Conservation (phyloP, 768 basidiomycete genomes). For the Tubosaeta brunneosetosa region DNA sequence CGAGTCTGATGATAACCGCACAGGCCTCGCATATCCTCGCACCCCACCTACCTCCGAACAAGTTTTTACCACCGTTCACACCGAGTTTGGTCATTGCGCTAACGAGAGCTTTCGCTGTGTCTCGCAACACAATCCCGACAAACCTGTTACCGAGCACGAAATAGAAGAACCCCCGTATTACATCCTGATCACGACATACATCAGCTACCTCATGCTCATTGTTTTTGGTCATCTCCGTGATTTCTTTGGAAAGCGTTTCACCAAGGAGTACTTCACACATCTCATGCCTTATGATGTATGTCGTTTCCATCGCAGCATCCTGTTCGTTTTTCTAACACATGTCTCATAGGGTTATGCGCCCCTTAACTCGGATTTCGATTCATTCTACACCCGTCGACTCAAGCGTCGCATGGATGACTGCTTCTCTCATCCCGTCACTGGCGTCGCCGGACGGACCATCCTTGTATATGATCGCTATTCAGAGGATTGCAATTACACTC, state of each 20-base stretch:
- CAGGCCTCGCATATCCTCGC: constrained; percentile 56
- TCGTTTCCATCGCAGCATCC: constrained; percentile 10
- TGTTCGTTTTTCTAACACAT: constrained; percentile 5
- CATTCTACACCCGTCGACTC: constrained; percentile 96
- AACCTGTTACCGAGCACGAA: constrained; percentile 47
- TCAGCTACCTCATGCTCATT: constrained; percentile 91
- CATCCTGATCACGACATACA: constrained; percentile 85
- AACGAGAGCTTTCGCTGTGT: constrained; percentile 69
- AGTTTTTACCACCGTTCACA: constrained; percentile 72
- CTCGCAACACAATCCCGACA: constrained; percentile 50
- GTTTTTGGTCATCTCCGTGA: constrained; percentile 90
- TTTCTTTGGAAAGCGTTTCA: constrained; percentile 86
- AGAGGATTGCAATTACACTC: constrained; percentile 74
- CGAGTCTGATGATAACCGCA: constrained; percentile 49
- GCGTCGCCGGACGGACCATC: constrained; percentile 93
- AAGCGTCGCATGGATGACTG: constrained; percentile 95
- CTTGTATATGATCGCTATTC: constrained; percentile 79
- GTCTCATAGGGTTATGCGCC: constrained; percentile 85
- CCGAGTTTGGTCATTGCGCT: constrained; percentile 90
- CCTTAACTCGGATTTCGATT: constrained; percentile 96
- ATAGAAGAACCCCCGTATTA: constrained; percentile 91
- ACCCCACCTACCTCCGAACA: constrained; percentile 79
- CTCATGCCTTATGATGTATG: constrained; percentile 80
- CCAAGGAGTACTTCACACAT: constrained; percentile 67
- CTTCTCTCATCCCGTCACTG: constrained; percentile 88